A percentile compares a stretch with the other conserved stretches of the same genome.
Conservation (phyloP, 192 early-diverging fungal species). For the Podila epigama region DNA sequence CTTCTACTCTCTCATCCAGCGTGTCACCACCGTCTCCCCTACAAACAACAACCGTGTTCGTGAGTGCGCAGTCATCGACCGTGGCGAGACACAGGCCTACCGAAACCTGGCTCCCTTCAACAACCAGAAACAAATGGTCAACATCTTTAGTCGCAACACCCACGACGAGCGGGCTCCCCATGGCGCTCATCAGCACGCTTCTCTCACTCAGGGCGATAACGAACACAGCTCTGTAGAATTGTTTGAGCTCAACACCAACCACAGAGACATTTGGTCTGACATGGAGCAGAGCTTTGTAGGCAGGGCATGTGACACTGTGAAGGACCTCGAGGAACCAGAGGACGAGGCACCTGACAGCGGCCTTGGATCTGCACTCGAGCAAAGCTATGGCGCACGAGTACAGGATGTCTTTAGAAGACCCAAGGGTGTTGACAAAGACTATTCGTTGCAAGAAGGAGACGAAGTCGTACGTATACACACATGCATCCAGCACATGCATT, state of each 20-base stretch:
- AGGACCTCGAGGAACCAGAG: background rate
- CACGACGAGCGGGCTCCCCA: constrained; percentile 22
- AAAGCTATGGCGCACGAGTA: background rate
- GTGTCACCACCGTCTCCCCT: background rate
- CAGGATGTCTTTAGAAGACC: background rate
- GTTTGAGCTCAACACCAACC: constrained; percentile 35
- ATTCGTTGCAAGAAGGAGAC: constrained; percentile 5
- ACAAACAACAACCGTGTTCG: background rate
- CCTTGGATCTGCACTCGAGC: background rate
- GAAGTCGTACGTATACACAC: constrained; percentile 28
- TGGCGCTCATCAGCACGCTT: constrained; percentile 9
- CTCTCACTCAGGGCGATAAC: constrained; percentile 9
- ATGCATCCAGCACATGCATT: background rate
- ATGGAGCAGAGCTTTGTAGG: constrained; percentile 15
- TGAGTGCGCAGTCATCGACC: constrained; percentile 28
- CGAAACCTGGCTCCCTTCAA: constrained; percentile 33
- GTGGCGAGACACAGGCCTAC: constrained; percentile 26
- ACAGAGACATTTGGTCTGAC: background rate
- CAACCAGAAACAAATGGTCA: constrained; percentile 8
- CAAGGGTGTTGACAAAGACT: background rate
- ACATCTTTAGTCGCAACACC: constrained; percentile 12
- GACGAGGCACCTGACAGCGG: constrained; percentile 1
- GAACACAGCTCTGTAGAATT: constrained; percentile 1
- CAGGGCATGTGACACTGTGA: constrained; percentile 10
- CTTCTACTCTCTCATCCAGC: constrained; percentile 24